These are phyloP conservation scores for Talaromyces trachyspermus DNA, from an alignment of 495 filamentous ascomycete genomes.

Conservation along the genomic window DNA sequence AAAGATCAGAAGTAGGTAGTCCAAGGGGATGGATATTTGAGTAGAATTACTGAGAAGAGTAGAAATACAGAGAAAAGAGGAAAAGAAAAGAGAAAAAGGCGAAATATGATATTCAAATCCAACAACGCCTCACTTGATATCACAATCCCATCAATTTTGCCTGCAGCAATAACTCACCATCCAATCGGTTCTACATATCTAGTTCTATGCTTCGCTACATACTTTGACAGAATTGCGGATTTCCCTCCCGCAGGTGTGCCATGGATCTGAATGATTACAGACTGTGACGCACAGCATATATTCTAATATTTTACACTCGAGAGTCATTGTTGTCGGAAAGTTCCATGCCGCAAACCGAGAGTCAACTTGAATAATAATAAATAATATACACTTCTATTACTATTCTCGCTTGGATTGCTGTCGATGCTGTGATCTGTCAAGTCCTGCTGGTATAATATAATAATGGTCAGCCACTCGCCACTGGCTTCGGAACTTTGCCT, in stretches of 20 bases:
- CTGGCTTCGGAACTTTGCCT: neutral
- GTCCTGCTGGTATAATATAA: neutral
- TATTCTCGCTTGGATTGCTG: no score
- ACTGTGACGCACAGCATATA: no score
- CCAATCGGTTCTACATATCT: neutral
- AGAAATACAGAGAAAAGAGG: neutral
- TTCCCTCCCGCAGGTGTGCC: conserved; percentile 1
- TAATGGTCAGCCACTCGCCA: neutral
- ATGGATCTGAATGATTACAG: neutral
- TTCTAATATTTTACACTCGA: no score
- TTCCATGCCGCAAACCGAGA: no score
- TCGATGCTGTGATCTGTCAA: neutral
- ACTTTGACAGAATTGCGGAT: neutral
- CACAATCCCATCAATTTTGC: conserved; percentile 4
- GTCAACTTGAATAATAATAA: no score
- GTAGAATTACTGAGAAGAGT: no score
- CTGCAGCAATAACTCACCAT: neutral
- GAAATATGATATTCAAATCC: neutral
- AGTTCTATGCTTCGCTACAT: neutral
- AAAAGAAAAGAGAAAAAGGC: neutral
- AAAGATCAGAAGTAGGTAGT: no score
- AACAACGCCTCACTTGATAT: conserved; percentile 3
- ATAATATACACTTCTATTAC: no score
- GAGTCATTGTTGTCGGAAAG: no score
- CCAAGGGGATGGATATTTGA: no score